Percentiles rank a stretch among this genome's conserved stretches.
Evolutionary conservation across 768 basidiomycete genomes (phyloP).

Genomic region (Suillus weaverae): DNA sequence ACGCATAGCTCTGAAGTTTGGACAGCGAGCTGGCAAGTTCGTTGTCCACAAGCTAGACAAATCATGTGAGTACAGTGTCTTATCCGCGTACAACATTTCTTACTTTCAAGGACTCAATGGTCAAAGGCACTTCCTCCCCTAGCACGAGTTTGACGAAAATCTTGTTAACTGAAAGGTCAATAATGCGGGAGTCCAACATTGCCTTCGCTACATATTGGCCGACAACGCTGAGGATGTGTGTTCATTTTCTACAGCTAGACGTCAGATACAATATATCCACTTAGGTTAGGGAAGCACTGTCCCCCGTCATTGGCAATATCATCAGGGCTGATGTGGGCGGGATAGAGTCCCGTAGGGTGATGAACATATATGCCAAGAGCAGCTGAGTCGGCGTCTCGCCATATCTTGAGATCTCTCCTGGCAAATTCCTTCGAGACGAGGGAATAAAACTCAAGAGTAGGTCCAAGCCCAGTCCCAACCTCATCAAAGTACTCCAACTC

Average conservation of each 20-base stretch:
- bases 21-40: constrained; percentile 83
- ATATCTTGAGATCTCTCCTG: constrained; percentile 81
- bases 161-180: constrained; percentile 93
- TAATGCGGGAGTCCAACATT: constrained; percentile 94
- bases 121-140: constrained; percentile 82
- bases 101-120: constrained; percentile 81
- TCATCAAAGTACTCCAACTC: constrained; percentile 99
- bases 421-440: constrained; percentile 95
- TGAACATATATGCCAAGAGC: constrained; percentile 71
- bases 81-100: constrained; percentile 19
- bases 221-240: constrained; percentile 84
- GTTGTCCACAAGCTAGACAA: constrained; percentile 72
- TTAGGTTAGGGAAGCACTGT: constrained; percentile 36
- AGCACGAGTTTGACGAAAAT: constrained; percentile 91
- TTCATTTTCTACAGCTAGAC: constrained; percentile 60
- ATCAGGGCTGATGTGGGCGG: constrained; percentile 72
- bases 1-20: constrained; percentile 71
- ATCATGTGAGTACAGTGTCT: constrained; percentile 11
- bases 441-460: constrained; percentile 98
- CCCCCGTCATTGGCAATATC: constrained; percentile 72
- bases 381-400: constrained; percentile 80
- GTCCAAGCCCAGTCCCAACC: constrained; percentile 96
- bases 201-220: constrained; percentile 98
- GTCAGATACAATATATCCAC: constrained; percentile 8
- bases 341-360: constrained; percentile 86